Base-by-base conservation (phyloP, 2,329 filamentous ascomycete genomes). In the Tolypocladium sp. region DNA sequence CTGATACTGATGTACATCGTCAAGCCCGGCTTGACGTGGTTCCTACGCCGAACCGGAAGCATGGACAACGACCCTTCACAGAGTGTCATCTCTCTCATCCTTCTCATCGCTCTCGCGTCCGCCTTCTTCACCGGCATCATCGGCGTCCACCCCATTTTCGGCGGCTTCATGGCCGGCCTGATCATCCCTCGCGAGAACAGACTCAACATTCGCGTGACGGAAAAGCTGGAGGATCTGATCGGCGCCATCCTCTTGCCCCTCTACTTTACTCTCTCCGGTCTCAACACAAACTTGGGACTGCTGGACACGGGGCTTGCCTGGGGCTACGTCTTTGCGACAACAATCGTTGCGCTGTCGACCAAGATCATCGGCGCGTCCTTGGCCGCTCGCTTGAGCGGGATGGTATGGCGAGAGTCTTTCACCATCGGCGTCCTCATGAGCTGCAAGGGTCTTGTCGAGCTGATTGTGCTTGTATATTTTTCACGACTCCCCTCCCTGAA, bases 221-320 rank as follows among this genome's bases (percentile, higher is more conserved):
- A 96, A 69, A 97, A 97, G 78, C 87, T 97, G 60, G 93, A 97
- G 71, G 93, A 97, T 80, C 77, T 97, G 13, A 87, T 97, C 37
- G 85, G 87, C 0, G 87, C 89, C 1, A 76, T 97, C 1, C 92
- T 97, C 65, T 73, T 97, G 12, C 93, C 93, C 0, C 83, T 97
- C 2, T 97, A 97, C 71, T 97, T 97, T 75, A 92, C 92, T 0
- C 83, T 96, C 1, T 97, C 93, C 1, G 93, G 93, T 3, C 78
- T 97, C 9, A 92, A 86, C 70, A 97, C 93, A 10, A 86, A 97
- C 67, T 77, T 97, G 41, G 92, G 92, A 25, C 79, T 97, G 9
- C 80, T 97, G 44, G 81, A 96, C 65, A 86, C 82, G 63, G 92
- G 91, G 5, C 87, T 88, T 3, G 88, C 90, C 0, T 97, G 93